phyloP scores from a whole-genome alignment of 139 green algal species.

The Ulvella scutata region DNA sequence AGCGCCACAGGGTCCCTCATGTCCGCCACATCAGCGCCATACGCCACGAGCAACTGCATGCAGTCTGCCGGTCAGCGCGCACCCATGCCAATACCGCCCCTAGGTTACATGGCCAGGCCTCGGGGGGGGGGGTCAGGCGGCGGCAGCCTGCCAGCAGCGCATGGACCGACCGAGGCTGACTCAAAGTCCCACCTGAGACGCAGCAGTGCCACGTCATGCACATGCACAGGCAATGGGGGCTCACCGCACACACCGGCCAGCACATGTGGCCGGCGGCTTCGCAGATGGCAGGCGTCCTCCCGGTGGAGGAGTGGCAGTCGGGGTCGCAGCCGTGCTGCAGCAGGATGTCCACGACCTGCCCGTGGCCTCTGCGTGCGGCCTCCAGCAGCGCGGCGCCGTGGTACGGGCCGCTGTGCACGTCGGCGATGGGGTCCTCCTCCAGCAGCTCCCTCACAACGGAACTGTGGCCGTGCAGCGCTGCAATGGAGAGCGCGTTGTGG shows the following conservation, averaged over 20 bases:
- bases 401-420: background rate
- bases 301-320: background rate
- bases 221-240: too few relatives aligned
- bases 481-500: background rate
- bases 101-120: too few relatives aligned
- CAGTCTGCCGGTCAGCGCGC: too few relatives aligned
- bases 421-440: background rate
- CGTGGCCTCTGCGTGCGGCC: background rate
- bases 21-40: background rate
- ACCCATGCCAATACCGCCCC: too few relatives aligned
- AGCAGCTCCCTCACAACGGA: background rate
- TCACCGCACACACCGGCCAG: background rate
- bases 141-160: too few relatives aligned
- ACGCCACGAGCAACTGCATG: background rate
- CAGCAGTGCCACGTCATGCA: too few relatives aligned
- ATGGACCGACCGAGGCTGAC: too few relatives aligned
- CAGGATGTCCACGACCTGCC: background rate
- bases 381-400: background rate
- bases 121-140: too few relatives aligned
- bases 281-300: background rate
- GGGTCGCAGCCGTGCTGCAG: background rate
- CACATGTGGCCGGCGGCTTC: background rate
- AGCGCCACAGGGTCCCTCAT: background rate
- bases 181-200: too few relatives aligned
- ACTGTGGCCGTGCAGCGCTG: background rate